phyloP scores from a whole-genome alignment of 2,329 filamentous ascomycete genomes.

The Fusarium lateritium region DNA sequence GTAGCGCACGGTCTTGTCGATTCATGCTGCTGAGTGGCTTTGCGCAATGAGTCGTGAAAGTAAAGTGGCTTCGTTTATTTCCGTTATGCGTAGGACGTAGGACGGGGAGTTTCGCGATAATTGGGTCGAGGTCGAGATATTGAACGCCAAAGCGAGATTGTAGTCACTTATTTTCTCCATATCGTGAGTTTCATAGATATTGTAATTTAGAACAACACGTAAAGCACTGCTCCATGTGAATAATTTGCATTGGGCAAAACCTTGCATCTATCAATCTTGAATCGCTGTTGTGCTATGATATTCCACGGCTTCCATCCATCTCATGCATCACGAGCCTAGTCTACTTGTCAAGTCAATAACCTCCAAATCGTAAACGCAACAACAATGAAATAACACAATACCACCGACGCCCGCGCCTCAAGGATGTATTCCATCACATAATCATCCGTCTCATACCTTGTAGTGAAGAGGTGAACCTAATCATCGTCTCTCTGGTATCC shows the following conservation, averaged over 20 bases:
- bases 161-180: too few relatives aligned
- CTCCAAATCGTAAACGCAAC: too few relatives aligned
- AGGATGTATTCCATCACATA: not conserved
- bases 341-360: too few relatives aligned
- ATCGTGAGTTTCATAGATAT: too few relatives aligned
- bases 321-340: constrained; percentile 3
- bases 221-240: too few relatives aligned
- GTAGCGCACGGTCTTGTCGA: not conserved
- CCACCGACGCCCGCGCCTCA: not conserved
- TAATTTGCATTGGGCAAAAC: too few relatives aligned
- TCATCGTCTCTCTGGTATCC: constrained; percentile 64
- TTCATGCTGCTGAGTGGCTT: not conserved
- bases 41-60: not conserved
- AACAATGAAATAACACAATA: not conserved
- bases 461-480: constrained; percentile 37
- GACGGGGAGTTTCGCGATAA: not conserved
- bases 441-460: not conserved
- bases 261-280: too few relatives aligned
- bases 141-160: too few relatives aligned
- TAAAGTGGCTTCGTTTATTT: not conserved
- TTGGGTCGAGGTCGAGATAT: not conserved
- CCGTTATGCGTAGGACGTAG: too few relatives aligned
- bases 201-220: too few relatives aligned
- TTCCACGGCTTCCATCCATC: not conserved
- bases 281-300: too few relatives aligned